Evolutionary conservation across 2,329 filamentous ascomycete genomes (phyloP).

Genomic region (Colletotrichum sp.): DNA sequence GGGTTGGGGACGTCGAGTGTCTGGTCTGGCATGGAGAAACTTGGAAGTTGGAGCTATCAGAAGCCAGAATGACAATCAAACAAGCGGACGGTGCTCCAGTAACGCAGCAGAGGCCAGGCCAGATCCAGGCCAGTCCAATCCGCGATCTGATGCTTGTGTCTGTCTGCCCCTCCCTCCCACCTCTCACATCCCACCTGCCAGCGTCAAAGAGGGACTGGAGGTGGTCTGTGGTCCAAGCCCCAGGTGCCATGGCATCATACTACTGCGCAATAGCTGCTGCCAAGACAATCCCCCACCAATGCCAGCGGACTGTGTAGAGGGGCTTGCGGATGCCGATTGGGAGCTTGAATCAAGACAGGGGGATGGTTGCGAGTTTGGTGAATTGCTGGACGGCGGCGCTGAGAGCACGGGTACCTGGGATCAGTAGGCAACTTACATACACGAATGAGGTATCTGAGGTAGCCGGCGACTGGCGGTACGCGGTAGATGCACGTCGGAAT

Average conservation of each 20-base stretch:
- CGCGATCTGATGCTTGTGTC: constrained; percentile 13
- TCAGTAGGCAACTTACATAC: background rate
- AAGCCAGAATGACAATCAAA: constrained; percentile 11
- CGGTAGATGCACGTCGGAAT: constrained; percentile 5
- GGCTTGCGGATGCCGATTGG: constrained; percentile 19
- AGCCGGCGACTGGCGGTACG: background rate
- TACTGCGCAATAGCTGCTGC: constrained; percentile 19
- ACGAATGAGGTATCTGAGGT: background rate
- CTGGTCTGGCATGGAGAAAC: background rate
- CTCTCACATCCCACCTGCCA: background rate
- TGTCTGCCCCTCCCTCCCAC: background rate
- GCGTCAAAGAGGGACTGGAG: background rate
- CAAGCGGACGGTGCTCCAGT: constrained; percentile 1
- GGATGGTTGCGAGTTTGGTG: background rate
- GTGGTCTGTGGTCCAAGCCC: constrained; percentile 17
- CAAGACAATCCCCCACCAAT: constrained; percentile 20
- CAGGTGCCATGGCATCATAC: constrained; percentile 22
- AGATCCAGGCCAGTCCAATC: constrained; percentile 2
- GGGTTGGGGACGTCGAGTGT: background rate
- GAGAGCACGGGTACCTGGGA: background rate
- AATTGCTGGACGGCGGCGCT: background rate
- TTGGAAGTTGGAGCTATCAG: constrained; percentile 17
- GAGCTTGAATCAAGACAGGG: constrained; percentile 16
- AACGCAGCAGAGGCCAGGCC: background rate
- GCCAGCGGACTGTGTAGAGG: constrained; percentile 11